A percentile compares a stretch with the other conserved stretches of the same genome.
These are phyloP conservation scores for Xylariaceae sp. DNA, from an alignment of 2,329 filamentous ascomycete species.

Conservation along the genomic window DNA sequence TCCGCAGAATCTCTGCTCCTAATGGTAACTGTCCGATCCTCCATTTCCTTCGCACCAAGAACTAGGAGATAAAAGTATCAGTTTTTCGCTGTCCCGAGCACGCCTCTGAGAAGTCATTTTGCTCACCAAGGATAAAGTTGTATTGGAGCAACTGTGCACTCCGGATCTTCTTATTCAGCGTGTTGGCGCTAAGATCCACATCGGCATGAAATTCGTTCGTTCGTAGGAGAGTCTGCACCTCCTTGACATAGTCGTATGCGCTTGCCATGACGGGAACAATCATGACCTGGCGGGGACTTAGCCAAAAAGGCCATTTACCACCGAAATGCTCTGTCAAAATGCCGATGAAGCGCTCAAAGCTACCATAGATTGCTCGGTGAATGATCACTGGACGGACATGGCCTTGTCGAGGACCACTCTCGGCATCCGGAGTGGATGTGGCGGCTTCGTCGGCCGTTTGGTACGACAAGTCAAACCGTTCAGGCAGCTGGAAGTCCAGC, in stretches of 20 bases:
- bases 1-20: slow-evolving; percentile 35
- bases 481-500: slow-evolving; percentile 84
- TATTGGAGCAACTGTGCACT: slow-evolving; percentile 81
- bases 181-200: slow-evolving; percentile 76
- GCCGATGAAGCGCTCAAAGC: slow-evolving; percentile 67
- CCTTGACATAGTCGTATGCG: slow-evolving; percentile 75
- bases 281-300: slow-evolving; percentile 81
- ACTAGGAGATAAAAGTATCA: slow-evolving; percentile 24
- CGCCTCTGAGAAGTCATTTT: slow-evolving; percentile 40
- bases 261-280: slow-evolving; percentile 79
- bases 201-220: slow-evolving; percentile 73
- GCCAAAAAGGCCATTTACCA: slow-evolving; percentile 90
- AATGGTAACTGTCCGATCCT: slow-evolving; percentile 36
- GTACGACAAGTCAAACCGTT: slow-evolving; percentile 49
- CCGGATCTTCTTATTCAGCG: slow-evolving; percentile 88
- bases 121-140: slow-evolving; percentile 79
- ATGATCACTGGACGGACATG: slow-evolving; percentile 86
- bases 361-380: slow-evolving; percentile 83
- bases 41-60: slow-evolving; percentile 38
- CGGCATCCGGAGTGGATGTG: slow-evolving; percentile 42
- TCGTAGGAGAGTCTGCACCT: slow-evolving; percentile 74
- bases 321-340: slow-evolving; percentile 85
- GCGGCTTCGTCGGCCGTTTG: slow-evolving; percentile 37
- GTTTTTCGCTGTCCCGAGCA: not conserved
- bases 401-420: slow-evolving; percentile 64